Evolutionary conservation across 177 flowering plant species (phyloP).

Genomic region (Telopea speciosissima): DNA sequence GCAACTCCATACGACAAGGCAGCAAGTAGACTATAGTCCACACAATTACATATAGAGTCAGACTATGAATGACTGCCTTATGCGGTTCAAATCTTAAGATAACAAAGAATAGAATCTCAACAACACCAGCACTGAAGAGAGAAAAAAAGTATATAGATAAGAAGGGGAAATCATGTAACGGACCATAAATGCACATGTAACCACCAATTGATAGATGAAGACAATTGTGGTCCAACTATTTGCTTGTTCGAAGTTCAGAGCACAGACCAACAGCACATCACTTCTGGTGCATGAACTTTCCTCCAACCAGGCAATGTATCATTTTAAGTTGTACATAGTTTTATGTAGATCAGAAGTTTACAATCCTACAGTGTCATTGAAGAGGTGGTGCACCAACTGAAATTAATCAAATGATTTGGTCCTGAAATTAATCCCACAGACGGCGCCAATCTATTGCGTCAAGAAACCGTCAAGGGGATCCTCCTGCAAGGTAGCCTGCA

Average conservation of each 20-base stretch:
- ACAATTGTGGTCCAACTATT: neutral
- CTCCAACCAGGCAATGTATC: neutral
- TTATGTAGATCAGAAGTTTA: neutral
- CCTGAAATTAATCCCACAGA: too few relatives aligned
- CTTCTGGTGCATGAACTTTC: neutral
- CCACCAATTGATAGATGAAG: neutral
- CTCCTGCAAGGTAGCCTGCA: too few relatives aligned
- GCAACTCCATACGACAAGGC: slow-evolving; percentile 90
- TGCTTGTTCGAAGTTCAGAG: neutral
- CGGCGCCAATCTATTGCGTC: too few relatives aligned
- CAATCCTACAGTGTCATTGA: neutral
- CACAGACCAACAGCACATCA: neutral
- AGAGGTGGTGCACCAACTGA: neutral
- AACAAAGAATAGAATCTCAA: too few relatives aligned
- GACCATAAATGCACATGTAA: neutral
- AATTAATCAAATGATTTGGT: neutral
- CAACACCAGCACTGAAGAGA: neutral
- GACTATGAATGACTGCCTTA: neutral
- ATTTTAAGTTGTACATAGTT: neutral
- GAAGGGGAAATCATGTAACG: neutral
- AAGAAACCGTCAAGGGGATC: too few relatives aligned
- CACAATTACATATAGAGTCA: slow-evolving; percentile 3
- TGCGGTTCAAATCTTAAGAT: neutral
- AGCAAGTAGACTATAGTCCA: slow-evolving; percentile 56
- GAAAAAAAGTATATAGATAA: too few relatives aligned